Conservation (phyloP, 1,284 basidiomycete species). For the Sutorius eximius region DNA sequence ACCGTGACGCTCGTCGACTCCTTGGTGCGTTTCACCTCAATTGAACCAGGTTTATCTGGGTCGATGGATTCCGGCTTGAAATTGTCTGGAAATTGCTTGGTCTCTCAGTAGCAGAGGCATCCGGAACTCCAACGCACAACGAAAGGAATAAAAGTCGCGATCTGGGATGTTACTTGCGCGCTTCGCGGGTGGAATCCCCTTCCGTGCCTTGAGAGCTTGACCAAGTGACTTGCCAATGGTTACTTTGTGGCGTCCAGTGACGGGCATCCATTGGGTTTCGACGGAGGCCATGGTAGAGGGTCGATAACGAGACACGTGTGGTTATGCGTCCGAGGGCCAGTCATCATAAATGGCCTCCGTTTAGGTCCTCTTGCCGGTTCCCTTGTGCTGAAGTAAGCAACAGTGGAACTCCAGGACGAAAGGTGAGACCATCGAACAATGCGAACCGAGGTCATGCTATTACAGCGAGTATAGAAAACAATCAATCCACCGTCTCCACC, state of each 20-base stretch:
- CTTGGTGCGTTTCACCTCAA: constrained; percentile 54
- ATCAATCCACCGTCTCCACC: neutral
- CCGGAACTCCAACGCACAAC: constrained; percentile 49
- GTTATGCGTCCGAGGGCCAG: constrained; percentile 2
- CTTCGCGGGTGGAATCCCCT: constrained; percentile 45
- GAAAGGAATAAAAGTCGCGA: constrained; percentile 68
- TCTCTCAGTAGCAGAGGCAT: constrained; percentile 6
- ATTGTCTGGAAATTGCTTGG: constrained; percentile 49
- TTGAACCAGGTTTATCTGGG: constrained; percentile 56
- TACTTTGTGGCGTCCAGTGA: constrained; percentile 53
- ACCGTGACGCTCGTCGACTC: constrained; percentile 53
- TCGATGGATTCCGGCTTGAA: constrained; percentile 74
- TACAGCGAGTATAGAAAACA: constrained; percentile 11
- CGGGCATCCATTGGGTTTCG: constrained; percentile 54
- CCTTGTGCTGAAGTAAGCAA: constrained; percentile 32
- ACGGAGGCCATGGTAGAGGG: constrained; percentile 45
- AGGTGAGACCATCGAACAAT: neutral
- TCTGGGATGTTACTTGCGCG: constrained; percentile 47
- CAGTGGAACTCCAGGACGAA: neutral
- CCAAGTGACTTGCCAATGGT: constrained; percentile 57
- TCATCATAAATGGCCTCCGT: constrained; percentile 19
- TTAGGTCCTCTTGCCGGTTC: constrained; percentile 3
- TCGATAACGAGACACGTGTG: constrained; percentile 23
- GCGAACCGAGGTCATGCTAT: neutral
- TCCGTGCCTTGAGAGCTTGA: constrained; percentile 60